Percentiles rank a stretch among this genome's conserved stretches.
Conservation (phyloP, 768 basidiomycete species). For the Naematelia aurantialba region DNA sequence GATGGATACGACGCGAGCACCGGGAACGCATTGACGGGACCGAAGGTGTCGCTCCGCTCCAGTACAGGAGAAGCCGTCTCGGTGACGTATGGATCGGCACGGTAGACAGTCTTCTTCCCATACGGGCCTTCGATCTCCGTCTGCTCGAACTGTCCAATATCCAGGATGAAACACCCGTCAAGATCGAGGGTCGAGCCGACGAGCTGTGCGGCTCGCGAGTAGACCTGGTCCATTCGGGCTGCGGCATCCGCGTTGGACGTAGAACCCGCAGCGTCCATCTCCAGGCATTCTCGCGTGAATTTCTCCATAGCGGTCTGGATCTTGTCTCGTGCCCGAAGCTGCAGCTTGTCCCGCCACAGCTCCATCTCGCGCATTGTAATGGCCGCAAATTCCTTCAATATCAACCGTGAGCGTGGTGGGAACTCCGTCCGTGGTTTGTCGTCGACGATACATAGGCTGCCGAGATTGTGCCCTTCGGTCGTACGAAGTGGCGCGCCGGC, state of each 20-base stretch:
- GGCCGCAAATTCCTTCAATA: constrained; percentile 90
- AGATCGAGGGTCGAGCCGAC: constrained; percentile 87
- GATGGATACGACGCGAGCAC: constrained; percentile 39
- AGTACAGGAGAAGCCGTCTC: constrained; percentile 27
- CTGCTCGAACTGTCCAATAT: constrained; percentile 85
- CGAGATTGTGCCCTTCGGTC: constrained; percentile 83
- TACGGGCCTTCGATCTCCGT: constrained; percentile 61
- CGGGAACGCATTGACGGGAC: constrained; percentile 44
- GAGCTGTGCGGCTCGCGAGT: constrained; percentile 81
- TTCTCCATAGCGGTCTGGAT: constrained; percentile 97
- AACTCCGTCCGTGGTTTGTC: constrained; percentile 79
- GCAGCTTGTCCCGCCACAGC: constrained; percentile 93
- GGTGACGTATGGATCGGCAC: constrained; percentile 47
- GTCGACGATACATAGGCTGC: constrained; percentile 76
- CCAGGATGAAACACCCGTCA: constrained; percentile 86
- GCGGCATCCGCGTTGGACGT: constrained; percentile 48
- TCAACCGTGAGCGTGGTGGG: constrained; percentile 80
- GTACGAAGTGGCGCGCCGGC: constrained; percentile 87
- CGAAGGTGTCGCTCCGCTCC: constrained; percentile 42
- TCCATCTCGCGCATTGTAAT: constrained; percentile 95
- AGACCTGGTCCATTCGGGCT: constrained; percentile 78
- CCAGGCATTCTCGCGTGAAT: constrained; percentile 89
- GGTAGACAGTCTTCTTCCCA: constrained; percentile 44
- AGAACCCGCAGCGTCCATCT: constrained; percentile 67
- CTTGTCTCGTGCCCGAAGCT: constrained; percentile 79